phyloP scores from a whole-genome alignment of 106 monocot genomes.

The Acanthochlamys bracteata region DNA sequence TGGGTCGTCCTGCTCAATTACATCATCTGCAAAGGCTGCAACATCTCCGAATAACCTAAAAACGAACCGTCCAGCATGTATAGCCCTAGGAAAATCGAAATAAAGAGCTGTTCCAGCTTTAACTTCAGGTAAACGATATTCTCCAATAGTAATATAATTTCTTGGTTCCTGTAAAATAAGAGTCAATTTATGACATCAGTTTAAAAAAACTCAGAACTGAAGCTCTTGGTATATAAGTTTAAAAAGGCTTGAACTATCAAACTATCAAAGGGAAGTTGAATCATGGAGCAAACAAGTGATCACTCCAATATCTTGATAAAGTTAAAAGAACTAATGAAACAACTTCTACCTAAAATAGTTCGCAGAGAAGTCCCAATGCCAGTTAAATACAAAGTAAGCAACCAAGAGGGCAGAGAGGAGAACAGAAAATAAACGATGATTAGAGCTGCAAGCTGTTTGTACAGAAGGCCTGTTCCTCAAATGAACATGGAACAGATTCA shows the following conservation, averaged over 20 bases:
- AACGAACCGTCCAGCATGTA: conserved; percentile 40
- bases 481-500: no score
- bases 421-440: no score
- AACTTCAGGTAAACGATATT: conserved; percentile 80
- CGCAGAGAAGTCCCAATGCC: no score
- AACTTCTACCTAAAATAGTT: no score
- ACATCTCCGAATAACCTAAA: conserved; percentile 78
- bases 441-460: no score
- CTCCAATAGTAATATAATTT: conserved; percentile 50
- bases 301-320: no score
- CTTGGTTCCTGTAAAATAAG: conserved; percentile 48
- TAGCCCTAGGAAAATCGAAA: conserved; percentile 67
- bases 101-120: conserved; percentile 66
- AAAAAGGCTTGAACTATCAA: neutral
- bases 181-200: neutral
- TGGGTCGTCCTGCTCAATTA: conserved; percentile 53
- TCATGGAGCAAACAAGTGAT: no score
- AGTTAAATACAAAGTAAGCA: no score
- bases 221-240: neutral
- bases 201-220: neutral
- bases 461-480: no score
- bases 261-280: no score
- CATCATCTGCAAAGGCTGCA: conserved; percentile 66
- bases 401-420: no score
- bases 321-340: no score